These are phyloP conservation scores for Camptophora hylomeconis DNA, from an alignment of 2,329 filamentous ascomycete species.

Conservation along the genomic window DNA sequence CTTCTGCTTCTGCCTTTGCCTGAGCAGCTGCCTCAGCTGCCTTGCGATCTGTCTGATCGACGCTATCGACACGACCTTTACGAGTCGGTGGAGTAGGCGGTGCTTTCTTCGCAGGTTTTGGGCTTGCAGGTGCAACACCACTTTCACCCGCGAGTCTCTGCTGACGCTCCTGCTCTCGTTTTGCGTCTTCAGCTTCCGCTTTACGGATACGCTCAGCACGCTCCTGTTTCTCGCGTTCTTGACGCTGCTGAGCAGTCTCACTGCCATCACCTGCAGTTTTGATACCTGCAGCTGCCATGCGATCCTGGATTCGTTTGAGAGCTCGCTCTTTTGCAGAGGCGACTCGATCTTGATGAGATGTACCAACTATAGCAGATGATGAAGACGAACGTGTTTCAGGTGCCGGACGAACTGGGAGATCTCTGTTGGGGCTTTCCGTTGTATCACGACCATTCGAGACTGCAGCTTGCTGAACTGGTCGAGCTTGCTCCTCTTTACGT, in stretches of 20 bases:
- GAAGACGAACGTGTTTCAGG: slow-evolving; percentile 38
- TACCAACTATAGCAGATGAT: slow-evolving; percentile 68
- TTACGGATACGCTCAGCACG: slow-evolving; percentile 74
- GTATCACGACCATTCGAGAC: slow-evolving; percentile 36
- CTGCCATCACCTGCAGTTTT: slow-evolving; percentile 67
- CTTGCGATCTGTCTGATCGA: slow-evolving; percentile 44
- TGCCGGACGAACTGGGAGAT: slow-evolving; percentile 23
- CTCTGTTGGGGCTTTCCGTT: slow-evolving; percentile 38
- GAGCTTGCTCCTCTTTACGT: slow-evolving; percentile 46
- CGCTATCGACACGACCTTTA: slow-evolving; percentile 48
- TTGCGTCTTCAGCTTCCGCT: slow-evolving; percentile 87
- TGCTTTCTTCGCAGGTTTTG: slow-evolving; percentile 43
- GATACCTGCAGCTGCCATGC: slow-evolving; percentile 83
- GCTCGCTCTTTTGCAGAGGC: slow-evolving; percentile 96
- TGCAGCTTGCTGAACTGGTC: slow-evolving; percentile 40
- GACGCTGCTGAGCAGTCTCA: slow-evolving; percentile 70
- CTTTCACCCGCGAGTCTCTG: slow-evolving; percentile 69
- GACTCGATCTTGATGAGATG: slow-evolving; percentile 83
- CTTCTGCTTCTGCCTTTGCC: slow-evolving; percentile 56
- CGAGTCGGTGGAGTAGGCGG: slow-evolving; percentile 66
- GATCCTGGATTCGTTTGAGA: slow-evolving; percentile 91
- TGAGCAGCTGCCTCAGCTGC: slow-evolving; percentile 38
- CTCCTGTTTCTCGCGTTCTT: slow-evolving; percentile 78
- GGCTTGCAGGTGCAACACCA: slow-evolving; percentile 37
- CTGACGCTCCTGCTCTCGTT: slow-evolving; percentile 76